These are phyloP conservation scores for Ogataea trehaloabstinens DNA, from an alignment of 805 yeast species.

Conservation along the genomic window DNA sequence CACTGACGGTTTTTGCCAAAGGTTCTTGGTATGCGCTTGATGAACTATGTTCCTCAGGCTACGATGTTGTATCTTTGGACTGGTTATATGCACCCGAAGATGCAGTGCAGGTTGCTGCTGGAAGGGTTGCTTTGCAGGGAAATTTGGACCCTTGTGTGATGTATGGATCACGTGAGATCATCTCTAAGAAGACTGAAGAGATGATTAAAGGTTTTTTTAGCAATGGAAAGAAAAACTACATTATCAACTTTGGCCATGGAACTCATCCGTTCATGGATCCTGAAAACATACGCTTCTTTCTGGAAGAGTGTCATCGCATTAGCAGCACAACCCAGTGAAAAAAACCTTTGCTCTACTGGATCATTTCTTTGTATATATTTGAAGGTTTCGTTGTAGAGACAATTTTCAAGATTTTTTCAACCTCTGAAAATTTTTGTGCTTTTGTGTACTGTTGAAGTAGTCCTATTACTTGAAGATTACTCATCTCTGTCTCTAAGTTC, in stretches of 20 bases:
- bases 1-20: slow-evolving; percentile 88
- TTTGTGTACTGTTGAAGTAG: no score
- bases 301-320: slow-evolving; percentile 81
- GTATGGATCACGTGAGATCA: slow-evolving; percentile 83
- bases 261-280: slow-evolving; percentile 98
- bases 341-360: no score
- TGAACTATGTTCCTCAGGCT: slow-evolving; percentile 75
- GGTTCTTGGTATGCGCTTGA: slow-evolving; percentile 98
- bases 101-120: slow-evolving; percentile 71
- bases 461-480: no score
- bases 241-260: slow-evolving; percentile 96
- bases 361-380: no score
- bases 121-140: slow-evolving; percentile 87
- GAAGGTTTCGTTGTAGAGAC: no score
- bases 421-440: no score
- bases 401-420: no score
- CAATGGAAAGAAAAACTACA: slow-evolving; percentile 90
- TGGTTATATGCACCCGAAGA: slow-evolving; percentile 86
- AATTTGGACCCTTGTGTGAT: slow-evolving; percentile 94
- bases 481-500: no score
- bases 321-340: slow-evolving; percentile 37
- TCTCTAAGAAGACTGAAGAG: slow-evolving; percentile 73
- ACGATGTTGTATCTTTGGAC: slow-evolving; percentile 87
- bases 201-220: slow-evolving; percentile 85
- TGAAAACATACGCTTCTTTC: slow-evolving; percentile 78